A percentile compares a stretch with the other conserved stretches of the same genome.
These are phyloP conservation scores for Dryas integrifolia DNA, from an alignment of 331 rosid species.

Conservation along the genomic window DNA sequence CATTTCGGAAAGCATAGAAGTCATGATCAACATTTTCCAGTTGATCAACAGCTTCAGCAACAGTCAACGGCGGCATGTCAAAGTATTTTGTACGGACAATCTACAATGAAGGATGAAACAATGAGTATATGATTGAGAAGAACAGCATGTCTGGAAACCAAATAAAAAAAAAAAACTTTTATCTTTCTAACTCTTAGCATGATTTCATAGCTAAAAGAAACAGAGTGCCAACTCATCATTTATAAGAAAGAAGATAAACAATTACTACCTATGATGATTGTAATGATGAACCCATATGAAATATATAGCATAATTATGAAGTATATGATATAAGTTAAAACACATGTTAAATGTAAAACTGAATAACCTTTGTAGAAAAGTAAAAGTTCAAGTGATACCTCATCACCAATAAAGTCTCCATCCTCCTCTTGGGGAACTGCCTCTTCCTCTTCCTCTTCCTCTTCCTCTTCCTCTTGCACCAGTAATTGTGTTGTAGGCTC, in stretches of 20 bases:
- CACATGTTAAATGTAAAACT: not conserved
- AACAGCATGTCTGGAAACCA: slow-evolving; percentile 2
- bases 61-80: slow-evolving; percentile 95
- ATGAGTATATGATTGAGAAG: slow-evolving; percentile 16
- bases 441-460: slow-evolving; percentile 13
- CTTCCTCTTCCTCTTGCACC: slow-evolving; percentile 39
- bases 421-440: slow-evolving; percentile 39
- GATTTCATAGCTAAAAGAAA: not conserved
- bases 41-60: slow-evolving; percentile 82
- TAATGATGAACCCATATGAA: no score
- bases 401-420: slow-evolving; percentile 39
- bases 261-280: no score
- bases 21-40: slow-evolving; percentile 83
- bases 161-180: not conserved
- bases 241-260: no score
- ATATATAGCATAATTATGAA: no score
- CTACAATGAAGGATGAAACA: slow-evolving; percentile 37
- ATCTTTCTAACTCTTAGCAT: not conserved
- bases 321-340: no score
- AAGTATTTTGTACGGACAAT: slow-evolving; percentile 87
- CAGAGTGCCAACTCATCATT: no score
- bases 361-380: not conserved
- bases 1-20: slow-evolving; percentile 87
- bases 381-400: slow-evolving; percentile 39
- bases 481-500: slow-evolving; percentile 39